Percentiles rank a stretch among this genome's conserved stretches.
These are phyloP conservation scores for Vigna radiata DNA, from an alignment of 306 rosid species.

Conservation along the genomic window DNA sequence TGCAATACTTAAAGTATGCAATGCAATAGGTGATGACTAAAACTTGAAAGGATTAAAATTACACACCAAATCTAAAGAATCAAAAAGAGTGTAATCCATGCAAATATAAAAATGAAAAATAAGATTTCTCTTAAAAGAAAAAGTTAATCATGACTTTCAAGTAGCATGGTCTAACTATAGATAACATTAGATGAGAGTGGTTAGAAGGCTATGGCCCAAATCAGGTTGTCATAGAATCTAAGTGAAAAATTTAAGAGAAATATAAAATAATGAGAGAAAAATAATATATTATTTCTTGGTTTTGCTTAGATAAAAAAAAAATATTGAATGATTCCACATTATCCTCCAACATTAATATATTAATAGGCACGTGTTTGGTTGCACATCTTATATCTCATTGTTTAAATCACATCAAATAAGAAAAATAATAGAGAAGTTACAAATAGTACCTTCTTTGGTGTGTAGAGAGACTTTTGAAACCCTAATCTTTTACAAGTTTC, in stretches of 20 bases:
- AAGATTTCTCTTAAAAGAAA: not conserved
- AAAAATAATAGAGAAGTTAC: not conserved
- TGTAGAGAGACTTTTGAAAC: too few relatives aligned
- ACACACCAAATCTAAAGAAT: too few relatives aligned
- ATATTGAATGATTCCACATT: not conserved
- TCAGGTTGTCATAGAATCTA: conserved; percentile 43
- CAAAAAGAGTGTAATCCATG: too few relatives aligned
- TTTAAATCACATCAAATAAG: not conserved
- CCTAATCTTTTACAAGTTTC: not conserved
- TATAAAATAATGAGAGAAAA: conserved; percentile 19
- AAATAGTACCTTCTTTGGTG: not conserved
- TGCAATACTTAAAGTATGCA: too few relatives aligned
- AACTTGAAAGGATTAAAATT: too few relatives aligned
- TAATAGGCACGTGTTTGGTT: conserved; percentile 3
- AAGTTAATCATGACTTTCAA: not conserved
- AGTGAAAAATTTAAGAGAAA: not conserved
- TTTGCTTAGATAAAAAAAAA: not conserved
- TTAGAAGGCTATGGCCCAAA: conserved; percentile 26
- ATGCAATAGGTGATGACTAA: too few relatives aligned
- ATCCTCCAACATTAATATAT: not conserved
- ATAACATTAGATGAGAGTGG: not conserved
- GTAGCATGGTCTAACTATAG: conserved; percentile 1
- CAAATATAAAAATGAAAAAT: not conserved
- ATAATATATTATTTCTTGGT: not conserved
- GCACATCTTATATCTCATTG: not conserved